phyloP scores from a whole-genome alignment of 306 rosid species.

The Mucuna pruriens region DNA sequence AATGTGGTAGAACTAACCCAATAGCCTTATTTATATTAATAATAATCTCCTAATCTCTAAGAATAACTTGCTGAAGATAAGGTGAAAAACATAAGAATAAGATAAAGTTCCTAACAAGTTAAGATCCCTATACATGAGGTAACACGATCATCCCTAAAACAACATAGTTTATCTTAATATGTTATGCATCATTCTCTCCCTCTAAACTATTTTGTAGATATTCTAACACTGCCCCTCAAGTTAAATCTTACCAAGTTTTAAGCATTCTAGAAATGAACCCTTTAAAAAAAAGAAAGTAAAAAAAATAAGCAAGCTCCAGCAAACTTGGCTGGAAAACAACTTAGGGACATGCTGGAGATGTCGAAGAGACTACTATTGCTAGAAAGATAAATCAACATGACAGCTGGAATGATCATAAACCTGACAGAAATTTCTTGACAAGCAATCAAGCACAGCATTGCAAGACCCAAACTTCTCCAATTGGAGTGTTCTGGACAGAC shows the following conservation, averaged over 20 bases:
- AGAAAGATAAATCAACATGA: neutral
- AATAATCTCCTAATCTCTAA: neutral
- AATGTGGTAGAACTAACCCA: slow-evolving; percentile 6
- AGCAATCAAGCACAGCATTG: neutral
- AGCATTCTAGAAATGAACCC: no score
- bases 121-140: neutral
- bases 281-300: no score
- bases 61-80: neutral
- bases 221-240: no score
- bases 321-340: neutral
- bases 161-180: slow-evolving; percentile 3
- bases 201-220: no score
- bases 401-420: neutral
- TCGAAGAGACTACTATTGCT: neutral
- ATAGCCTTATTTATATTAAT: slow-evolving; percentile 9
- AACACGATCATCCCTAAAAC: neutral
- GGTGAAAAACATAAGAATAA: neutral
- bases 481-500: neutral
- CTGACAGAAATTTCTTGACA: neutral
- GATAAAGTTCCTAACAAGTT: slow-evolving; percentile 1
- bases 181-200: no score
- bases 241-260: no score
- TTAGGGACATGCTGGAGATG: neutral
- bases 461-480: neutral
- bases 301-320: no score